These are phyloP conservation scores for Syzygium aqueum DNA, from an alignment of 345 rosid species.

Conservation along the genomic window DNA sequence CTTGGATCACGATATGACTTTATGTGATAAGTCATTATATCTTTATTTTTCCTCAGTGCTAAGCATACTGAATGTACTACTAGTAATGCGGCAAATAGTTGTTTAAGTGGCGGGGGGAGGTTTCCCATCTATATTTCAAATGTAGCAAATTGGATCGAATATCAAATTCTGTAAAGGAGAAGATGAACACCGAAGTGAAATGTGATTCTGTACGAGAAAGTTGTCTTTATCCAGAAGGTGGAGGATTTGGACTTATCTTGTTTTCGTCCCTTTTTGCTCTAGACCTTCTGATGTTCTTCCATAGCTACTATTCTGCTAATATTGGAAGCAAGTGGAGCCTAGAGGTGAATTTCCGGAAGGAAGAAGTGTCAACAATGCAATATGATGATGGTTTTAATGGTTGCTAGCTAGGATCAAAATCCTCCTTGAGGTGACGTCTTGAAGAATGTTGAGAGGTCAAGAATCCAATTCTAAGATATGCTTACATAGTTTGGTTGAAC, in stretches of 20 bases:
- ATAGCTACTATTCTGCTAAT: background rate
- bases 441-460: background rate
- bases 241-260: background rate
- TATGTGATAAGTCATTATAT: background rate
- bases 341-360: background rate
- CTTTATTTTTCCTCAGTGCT: background rate
- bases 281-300: background rate
- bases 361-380: background rate
- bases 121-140: background rate
- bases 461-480: background rate
- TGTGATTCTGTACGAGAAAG: background rate
- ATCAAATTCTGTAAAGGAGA: background rate
- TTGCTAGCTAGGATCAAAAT: background rate
- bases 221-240: background rate
- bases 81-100: background rate
- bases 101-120: accelerated
- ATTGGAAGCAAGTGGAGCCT: background rate
- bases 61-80: background rate
- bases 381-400: background rate
- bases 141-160: background rate
- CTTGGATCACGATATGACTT: background rate
- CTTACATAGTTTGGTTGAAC: background rate
- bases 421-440: background rate
- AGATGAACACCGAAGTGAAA: background rate
- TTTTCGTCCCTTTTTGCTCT: background rate